phyloP scores from a whole-genome alignment of 2,329 filamentous ascomycete genomes.

The Cadophora sp. region DNA sequence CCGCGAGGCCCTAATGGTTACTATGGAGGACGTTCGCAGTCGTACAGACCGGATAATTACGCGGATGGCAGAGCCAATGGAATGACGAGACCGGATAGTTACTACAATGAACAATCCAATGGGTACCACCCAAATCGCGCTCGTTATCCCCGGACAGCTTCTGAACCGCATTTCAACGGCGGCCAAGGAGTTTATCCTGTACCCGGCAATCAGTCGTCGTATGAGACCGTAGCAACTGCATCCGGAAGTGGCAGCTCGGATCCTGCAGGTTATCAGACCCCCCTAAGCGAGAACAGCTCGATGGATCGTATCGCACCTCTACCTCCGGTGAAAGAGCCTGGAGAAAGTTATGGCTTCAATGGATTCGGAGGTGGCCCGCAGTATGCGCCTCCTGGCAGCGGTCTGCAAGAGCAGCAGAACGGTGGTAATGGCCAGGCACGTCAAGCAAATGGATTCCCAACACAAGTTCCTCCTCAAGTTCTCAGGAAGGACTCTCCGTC shows the following conservation, averaged over 20 bases:
- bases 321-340: slow-evolving; percentile 59
- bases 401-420: slow-evolving; percentile 44
- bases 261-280: slow-evolving; percentile 80
- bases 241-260: slow-evolving; percentile 76
- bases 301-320: slow-evolving; percentile 74
- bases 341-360: slow-evolving; percentile 69
- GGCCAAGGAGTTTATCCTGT: slow-evolving; percentile 40
- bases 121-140: slow-evolving; percentile 43
- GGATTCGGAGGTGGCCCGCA: slow-evolving; percentile 50
- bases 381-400: slow-evolving; percentile 47
- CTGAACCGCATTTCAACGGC: slow-evolving; percentile 42
- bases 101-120: slow-evolving; percentile 44
- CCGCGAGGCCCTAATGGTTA: slow-evolving; percentile 41
- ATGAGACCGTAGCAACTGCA: slow-evolving; percentile 85
- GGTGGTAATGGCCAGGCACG: slow-evolving; percentile 27
- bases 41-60: slow-evolving; percentile 39
- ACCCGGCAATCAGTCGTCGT: slow-evolving; percentile 56
- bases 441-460: slow-evolving; percentile 33
- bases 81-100: slow-evolving; percentile 51
- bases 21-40: slow-evolving; percentile 41
- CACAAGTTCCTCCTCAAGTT: slow-evolving; percentile 33
- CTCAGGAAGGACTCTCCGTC: slow-evolving; percentile 35
- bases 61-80: slow-evolving; percentile 46
- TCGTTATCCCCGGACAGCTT: slow-evolving; percentile 43
- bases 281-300: slow-evolving; percentile 89